Evolutionary conservation across 805 yeast species (phyloP), one percentile per base, ranked within the genome.

Genomic region (Metschnikowia peoriensis): DNA sequence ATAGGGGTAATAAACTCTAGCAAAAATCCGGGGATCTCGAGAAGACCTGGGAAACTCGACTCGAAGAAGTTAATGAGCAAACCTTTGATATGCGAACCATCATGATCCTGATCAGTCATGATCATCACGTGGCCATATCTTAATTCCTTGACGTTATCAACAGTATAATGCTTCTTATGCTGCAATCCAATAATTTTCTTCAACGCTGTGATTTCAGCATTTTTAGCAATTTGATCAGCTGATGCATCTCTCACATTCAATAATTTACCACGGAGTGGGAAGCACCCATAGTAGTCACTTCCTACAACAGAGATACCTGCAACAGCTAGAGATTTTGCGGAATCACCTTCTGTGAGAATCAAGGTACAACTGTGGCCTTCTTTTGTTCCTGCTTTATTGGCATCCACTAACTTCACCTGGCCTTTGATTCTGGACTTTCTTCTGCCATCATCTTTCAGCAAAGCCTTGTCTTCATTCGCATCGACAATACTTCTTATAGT

Each of bases 71-170:
- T 94, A 64, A 94, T 94, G 52, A 94, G 82, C 59, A 94, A 79
- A 58, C 99, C 99, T 67, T 94, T 94, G 68, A 94, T 94, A 75
- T 94, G 99, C 15, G 96, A 88, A 55, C 99, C 99, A 79, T 94
- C 99, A 62, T 92, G 96, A 89, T 94, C 99, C 73, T 94, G 99
- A 87, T 94, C 99, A 7, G 99, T 91, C 98, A 94, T 94, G 66
- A 94, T 91, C 98, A 94, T 94, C 47, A 94, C 81, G 67, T 91
- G 97, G 38, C 99, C 99, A 66, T 94, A 94, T 67, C 99, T 83
- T 56, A 94, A 75, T 4, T 86, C 84, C 52, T 81, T 81, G 14
- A 88, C 76, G 58, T 85, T 86, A 17, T 84, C 85, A 0, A 68
- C 53, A 16, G 68, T 72, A 66, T 94, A 94, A 41, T 76, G 77